A percentile compares a stretch with the other conserved stretches of the same genome.
These are phyloP conservation scores for Tothia fuscella DNA, from an alignment of 2,329 filamentous ascomycete genomes.

Conservation along the genomic window DNA sequence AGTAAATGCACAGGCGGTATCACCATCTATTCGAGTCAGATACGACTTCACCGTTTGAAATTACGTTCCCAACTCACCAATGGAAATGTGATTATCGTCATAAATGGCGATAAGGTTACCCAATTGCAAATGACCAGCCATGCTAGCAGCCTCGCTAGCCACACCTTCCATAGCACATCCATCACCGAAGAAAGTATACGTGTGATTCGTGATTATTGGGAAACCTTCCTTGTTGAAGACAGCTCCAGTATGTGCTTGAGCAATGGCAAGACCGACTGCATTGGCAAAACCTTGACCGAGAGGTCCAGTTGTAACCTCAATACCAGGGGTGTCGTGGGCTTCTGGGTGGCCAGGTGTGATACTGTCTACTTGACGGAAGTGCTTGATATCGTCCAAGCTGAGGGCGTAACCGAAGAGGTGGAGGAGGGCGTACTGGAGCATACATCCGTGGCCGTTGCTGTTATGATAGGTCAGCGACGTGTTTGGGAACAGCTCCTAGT, in stretches of 20 bases:
- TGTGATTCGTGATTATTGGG: slow-evolving; percentile 90
- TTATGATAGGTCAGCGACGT: not conserved
- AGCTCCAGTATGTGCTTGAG: slow-evolving; percentile 80
- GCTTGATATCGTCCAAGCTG: slow-evolving; percentile 83
- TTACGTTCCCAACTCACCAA: slow-evolving; percentile 38
- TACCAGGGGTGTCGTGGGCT: slow-evolving; percentile 86
- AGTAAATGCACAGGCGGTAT: slow-evolving; percentile 93
- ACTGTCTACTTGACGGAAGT: slow-evolving; percentile 79
- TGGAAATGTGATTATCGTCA: slow-evolving; percentile 97
- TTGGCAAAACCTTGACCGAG: slow-evolving; percentile 96
- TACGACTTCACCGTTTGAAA: slow-evolving; percentile 6
- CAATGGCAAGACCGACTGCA: slow-evolving; percentile 94
- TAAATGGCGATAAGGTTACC: slow-evolving; percentile 96
- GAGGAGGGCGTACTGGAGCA: slow-evolving; percentile 97
- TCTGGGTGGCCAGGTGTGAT: slow-evolving; percentile 96
- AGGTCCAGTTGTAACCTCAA: slow-evolving; percentile 96
- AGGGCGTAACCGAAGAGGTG: slow-evolving; percentile 90
- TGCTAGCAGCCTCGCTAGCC: slow-evolving; percentile 80
- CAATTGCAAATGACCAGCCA: slow-evolving; percentile 91
- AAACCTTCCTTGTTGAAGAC: slow-evolving; percentile 95
- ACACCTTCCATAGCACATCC: slow-evolving; percentile 98
- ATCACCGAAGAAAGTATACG: slow-evolving; percentile 93
- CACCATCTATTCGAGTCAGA: slow-evolving; percentile 52
- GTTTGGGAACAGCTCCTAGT: no score
- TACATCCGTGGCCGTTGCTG: slow-evolving; percentile 97